Conservation (phyloP, 768 basidiomycete genomes). For the Pleurotus eryngii region DNA sequence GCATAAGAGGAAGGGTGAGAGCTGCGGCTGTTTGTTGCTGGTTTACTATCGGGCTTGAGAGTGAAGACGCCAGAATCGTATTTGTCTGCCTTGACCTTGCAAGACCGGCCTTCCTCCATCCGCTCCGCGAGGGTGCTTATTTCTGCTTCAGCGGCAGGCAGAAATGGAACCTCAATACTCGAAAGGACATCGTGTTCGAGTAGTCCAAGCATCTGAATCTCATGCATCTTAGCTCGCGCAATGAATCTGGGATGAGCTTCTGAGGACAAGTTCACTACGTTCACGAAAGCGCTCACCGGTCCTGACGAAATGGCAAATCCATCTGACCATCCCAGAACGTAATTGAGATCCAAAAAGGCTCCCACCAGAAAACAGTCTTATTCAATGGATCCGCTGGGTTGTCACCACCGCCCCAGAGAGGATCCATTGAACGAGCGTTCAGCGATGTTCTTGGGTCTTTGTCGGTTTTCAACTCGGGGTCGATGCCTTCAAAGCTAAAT, state of each 20-base stretch:
- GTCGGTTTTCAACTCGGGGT: constrained; percentile 48
- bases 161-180: constrained; percentile 82
- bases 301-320: constrained; percentile 77
- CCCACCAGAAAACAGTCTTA: constrained; percentile 79
- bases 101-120: constrained; percentile 31
- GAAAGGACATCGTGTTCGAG: constrained; percentile 89
- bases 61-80: constrained; percentile 74
- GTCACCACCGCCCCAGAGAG: constrained; percentile 70
- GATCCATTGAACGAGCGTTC: constrained; percentile 54
- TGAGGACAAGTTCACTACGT: not conserved
- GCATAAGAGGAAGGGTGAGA: constrained; percentile 41
- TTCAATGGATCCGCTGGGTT: constrained; percentile 24
- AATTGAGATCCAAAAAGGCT: constrained; percentile 81
- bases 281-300: constrained; percentile 48
- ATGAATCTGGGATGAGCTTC: constrained; percentile 60
- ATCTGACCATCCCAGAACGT: constrained; percentile 87
- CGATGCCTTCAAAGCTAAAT: constrained; percentile 78
- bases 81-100: constrained; percentile 60
- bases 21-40: constrained; percentile 26
- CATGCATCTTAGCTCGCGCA: constrained; percentile 94
- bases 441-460: constrained; percentile 35
- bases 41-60: constrained; percentile 37
- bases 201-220: constrained; percentile 92
- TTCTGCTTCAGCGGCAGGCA: constrained; percentile 42
- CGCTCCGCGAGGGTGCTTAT: constrained; percentile 30